Evolutionary conservation across 23 red algal genomes (phyloP).

Genomic region (Rhodosorus marinus): DNA sequence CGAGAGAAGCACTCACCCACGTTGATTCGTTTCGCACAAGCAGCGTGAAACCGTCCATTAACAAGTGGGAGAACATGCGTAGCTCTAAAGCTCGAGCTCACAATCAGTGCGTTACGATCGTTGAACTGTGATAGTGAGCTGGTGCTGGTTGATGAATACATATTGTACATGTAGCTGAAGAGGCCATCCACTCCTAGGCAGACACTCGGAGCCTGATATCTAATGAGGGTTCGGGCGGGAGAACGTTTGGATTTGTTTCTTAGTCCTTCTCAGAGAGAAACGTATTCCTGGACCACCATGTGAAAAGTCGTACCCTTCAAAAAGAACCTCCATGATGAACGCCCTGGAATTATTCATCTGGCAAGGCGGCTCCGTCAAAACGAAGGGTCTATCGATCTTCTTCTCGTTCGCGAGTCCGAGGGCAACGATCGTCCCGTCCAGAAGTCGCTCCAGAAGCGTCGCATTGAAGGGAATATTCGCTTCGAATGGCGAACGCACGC

Average conservation of each 20-base stretch:
- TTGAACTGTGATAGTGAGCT: slow-evolving; percentile 5
- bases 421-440: slow-evolving; percentile 36
- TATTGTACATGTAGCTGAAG: slow-evolving; percentile 53
- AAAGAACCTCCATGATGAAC: slow-evolving; percentile 38
- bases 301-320: slow-evolving; percentile 74
- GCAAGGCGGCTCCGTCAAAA: slow-evolving; percentile 46
- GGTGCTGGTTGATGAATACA: neutral
- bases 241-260: no score
- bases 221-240: no score
- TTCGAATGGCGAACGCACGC: slow-evolving; percentile 27
- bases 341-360: slow-evolving; percentile 40
- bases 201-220: slow-evolving; percentile 20
- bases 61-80: slow-evolving; percentile 52
- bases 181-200: slow-evolving; percentile 41
- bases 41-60: slow-evolving; percentile 5
- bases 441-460: slow-evolving; percentile 33
- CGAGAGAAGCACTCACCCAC: no score
- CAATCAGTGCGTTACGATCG: slow-evolving; percentile 12
- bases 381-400: slow-evolving; percentile 14
- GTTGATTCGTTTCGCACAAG: slow-evolving; percentile 23
- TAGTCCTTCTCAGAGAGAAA: no score
- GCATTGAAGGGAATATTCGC: slow-evolving; percentile 27
- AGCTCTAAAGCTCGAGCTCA: slow-evolving; percentile 21
- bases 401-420: slow-evolving; percentile 38
- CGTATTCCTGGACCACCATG: no score